Percentiles rank a stretch among this genome's conserved stretches.
phyloP scores from a whole-genome alignment of 2,329 filamentous ascomycete species.

The Berkeleyomyces rouxiae region DNA sequence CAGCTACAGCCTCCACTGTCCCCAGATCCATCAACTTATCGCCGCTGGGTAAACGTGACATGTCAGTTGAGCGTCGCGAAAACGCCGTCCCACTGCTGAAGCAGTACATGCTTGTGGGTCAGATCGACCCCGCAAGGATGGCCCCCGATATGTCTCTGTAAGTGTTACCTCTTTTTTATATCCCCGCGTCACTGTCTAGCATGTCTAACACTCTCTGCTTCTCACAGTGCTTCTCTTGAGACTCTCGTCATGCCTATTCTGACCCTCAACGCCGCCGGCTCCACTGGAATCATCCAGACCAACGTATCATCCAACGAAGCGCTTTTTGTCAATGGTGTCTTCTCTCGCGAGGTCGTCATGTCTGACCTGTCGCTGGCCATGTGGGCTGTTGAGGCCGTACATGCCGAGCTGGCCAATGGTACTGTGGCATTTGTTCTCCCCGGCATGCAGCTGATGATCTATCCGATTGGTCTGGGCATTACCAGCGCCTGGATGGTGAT shows the following conservation, averaged over 20 bases:
- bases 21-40: slow-evolving; percentile 13
- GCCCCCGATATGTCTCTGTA: slow-evolving; percentile 42
- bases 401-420: slow-evolving; percentile 30
- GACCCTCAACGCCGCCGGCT: slow-evolving; percentile 42
- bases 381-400: slow-evolving; percentile 31
- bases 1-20: background rate
- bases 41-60: slow-evolving; percentile 16
- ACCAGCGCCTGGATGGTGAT: slow-evolving; percentile 44
- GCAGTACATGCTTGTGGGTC: slow-evolving; percentile 50
- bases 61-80: slow-evolving; percentile 14
- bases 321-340: slow-evolving; percentile 54
- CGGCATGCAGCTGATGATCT: slow-evolving; percentile 49
- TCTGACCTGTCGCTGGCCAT: slow-evolving; percentile 34
- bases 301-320: slow-evolving; percentile 55
- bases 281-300: slow-evolving; percentile 38
- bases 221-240: slow-evolving; percentile 38
- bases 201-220: slow-evolving; percentile 15
- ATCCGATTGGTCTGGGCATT: slow-evolving; percentile 53
- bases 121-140: slow-evolving; percentile 44
- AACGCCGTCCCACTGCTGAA: slow-evolving; percentile 30
- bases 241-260: slow-evolving; percentile 51
- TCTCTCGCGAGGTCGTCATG: slow-evolving; percentile 39
- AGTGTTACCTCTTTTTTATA: slow-evolving; percentile 19
- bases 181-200: background rate
- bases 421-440: slow-evolving; percentile 52